Evolutionary conservation across 1,284 basidiomycete genomes (phyloP), one percentile per base, ranked within the genome.

Genomic region (Cerioporus squamosus): DNA sequence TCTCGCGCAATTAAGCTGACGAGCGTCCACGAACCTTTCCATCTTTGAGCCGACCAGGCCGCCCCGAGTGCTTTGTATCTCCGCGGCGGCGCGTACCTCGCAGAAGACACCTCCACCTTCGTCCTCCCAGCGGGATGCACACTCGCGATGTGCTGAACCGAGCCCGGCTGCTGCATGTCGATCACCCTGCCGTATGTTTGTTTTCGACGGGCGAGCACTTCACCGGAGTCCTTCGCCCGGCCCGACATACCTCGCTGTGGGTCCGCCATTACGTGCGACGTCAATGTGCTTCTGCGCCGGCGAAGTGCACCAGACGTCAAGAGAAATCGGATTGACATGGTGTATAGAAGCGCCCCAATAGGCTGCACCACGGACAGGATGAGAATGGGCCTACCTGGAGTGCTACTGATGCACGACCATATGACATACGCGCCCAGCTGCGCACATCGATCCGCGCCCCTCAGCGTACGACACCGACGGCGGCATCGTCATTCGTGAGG

Each of bases 11-110:
- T 55, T 31, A 26, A 14, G 47, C 53, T 55, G 53, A 55, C 53
- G 53, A 49, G 40, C 44, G 38, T 29, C 10, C 26, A 48, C 36
- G 48, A 39, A 44, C 42, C 51, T 17, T 40, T 38, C 33, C 51
- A 55, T 43, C 55, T 38, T 23, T 45, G 56, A 36, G 45, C 54
- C 57, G 53, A 49, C 48, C 18, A 42, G 51, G 31, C 40, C n/a
- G 40, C 23, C 33, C 33, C 33, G 33, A 36, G 12, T 36, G 12
- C 33, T 4, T 36, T 36, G 33, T 10, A 36, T 7, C 33, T 36
- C 33, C 33, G 33, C 33, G 33, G 14, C 52, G 44, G 52, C 38
- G 18, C 23, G 51, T 38, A 20, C 33, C 44, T 53, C 24, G 20
- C 15, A 36, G 33, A 36, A 33, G 31, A 12, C 31, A 36, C 33